These are phyloP conservation scores for Aspergillus tubingensis DNA, from an alignment of 2,329 filamentous ascomycete species.

Conservation along the genomic window DNA sequence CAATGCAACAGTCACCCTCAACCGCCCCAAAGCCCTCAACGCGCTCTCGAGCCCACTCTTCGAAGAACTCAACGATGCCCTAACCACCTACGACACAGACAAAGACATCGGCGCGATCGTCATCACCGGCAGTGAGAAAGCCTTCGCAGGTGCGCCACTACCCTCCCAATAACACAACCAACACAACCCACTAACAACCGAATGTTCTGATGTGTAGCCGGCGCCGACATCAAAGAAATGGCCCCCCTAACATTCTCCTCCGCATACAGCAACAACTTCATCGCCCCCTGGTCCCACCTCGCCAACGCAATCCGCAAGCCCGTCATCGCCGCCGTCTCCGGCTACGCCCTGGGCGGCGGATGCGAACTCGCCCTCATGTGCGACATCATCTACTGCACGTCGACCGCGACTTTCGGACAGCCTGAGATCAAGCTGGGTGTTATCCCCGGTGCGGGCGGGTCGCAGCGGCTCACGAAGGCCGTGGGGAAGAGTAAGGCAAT, in stretches of 20 bases:
- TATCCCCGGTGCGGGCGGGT: slow-evolving; percentile 88
- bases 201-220: slow-evolving; percentile 54
- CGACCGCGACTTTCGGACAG: slow-evolving; percentile 87
- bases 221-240: slow-evolving; percentile 99
- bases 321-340: slow-evolving; percentile 89
- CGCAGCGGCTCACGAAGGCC: slow-evolving; percentile 80
- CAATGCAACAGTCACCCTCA: slow-evolving; percentile 71
- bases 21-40: slow-evolving; percentile 93
- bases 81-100: slow-evolving; percentile 69
- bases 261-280: slow-evolving; percentile 89
- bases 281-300: slow-evolving; percentile 89
- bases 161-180: no score
- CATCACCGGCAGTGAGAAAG: slow-evolving; percentile 83
- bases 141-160: slow-evolving; percentile 63
- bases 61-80: slow-evolving; percentile 79
- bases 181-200: slow-evolving; percentile 3
- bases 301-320: slow-evolving; percentile 87
- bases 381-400: slow-evolving; percentile 89
- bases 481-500: slow-evolving; percentile 84
- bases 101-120: slow-evolving; percentile 73
- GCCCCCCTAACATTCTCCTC: slow-evolving; percentile 83
- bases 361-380: slow-evolving; percentile 98
- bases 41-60: slow-evolving; percentile 91
- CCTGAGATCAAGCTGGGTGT: slow-evolving; percentile 95
- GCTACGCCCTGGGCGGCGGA: slow-evolving; percentile 90